Evolutionary conservation across 768 basidiomycete species (phyloP), one percentile per base, ranked within the genome.

Genomic region (Gloeopeniophorella convolvens): DNA sequence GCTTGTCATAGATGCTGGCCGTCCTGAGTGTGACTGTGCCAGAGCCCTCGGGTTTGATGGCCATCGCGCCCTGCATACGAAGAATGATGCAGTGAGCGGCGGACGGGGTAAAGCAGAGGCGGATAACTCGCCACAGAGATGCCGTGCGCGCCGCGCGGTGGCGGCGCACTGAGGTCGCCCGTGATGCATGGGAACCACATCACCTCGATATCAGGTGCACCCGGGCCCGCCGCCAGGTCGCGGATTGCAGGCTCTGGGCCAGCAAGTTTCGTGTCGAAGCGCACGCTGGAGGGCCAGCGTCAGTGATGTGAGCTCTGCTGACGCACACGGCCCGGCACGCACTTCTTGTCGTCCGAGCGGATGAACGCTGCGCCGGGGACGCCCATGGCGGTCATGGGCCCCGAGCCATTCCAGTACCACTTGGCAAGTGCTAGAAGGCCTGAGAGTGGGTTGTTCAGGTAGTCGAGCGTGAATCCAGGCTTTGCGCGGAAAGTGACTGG

Each of bases 231-330:
- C 7, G 24, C 28, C 6, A 30, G 20, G 21, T 48, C 41, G 21
- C 24, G 20, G 30, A 50, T 26, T 28, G 11, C 42, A 23, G 48
- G 32, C 33, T 20, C 21, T 16, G 30, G 5, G 20, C 37, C 42
- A 53, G 50, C 18, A 16, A 42, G 40, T 45, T 42, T 50, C n/a
- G 0, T 72, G 68, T 62, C 79, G 76, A 7, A 79, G 61, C 4
- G 51, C 16, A 48, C 16, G 27, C 37, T 40, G 26, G 20, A 7
- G 24, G 30, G n/a, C n/a, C n/a, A 40, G 20, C 3, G n/a, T 9
- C 27, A 16, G 7, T 34, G 11, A 40, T 40, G 37, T 27, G 13
- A 27, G n/a, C n/a, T 28, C 9, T 8, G 23, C 5, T 20, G n/a
- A 8, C 37, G 9, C 18, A 18, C n/a, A 30, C 13, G 10, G 13